Conservation (phyloP, 495 filamentous ascomycete genomes). For the Daldinia caldariorum region DNA sequence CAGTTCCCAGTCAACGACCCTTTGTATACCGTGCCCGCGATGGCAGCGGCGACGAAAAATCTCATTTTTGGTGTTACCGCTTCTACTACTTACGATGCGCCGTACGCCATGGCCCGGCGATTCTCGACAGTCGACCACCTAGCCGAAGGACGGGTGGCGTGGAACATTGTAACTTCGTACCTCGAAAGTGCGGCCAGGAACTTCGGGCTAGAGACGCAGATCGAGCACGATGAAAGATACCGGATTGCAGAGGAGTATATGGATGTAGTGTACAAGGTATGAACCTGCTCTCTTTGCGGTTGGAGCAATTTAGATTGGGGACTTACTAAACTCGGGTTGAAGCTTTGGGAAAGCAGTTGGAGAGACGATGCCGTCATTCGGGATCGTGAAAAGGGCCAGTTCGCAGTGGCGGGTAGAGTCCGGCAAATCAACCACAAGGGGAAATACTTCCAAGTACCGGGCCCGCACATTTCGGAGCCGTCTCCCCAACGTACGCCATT, state of each 20-base stretch:
- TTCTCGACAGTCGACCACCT: slow-evolving; percentile 70
- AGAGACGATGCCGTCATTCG: slow-evolving; percentile 65
- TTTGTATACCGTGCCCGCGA: slow-evolving; percentile 50
- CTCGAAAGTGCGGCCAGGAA: slow-evolving; percentile 69
- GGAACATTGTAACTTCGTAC: slow-evolving; percentile 72
- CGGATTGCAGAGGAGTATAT: slow-evolving; percentile 70
- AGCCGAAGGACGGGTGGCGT: slow-evolving; percentile 65
- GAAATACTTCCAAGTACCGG: slow-evolving; percentile 69
- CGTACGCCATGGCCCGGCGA: slow-evolving; percentile 67
- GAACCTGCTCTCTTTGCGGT: not conserved
- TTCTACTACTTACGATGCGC: slow-evolving; percentile 68
- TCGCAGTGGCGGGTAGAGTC: slow-evolving; percentile 63
- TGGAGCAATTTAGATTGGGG: slow-evolving; percentile 16
- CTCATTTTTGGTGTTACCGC: slow-evolving; percentile 69
- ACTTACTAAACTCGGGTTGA: slow-evolving; percentile 14
- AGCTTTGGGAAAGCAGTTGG: slow-evolving; percentile 69
- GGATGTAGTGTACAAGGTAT: slow-evolving; percentile 66
- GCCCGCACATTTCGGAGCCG: slow-evolving; percentile 67
- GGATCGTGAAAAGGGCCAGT: slow-evolving; percentile 61
- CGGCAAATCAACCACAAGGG: slow-evolving; percentile 69
- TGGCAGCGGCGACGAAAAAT: slow-evolving; percentile 58
- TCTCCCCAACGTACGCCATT: slow-evolving; percentile 69
- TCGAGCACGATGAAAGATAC: slow-evolving; percentile 68
- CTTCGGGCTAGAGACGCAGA: slow-evolving; percentile 61
- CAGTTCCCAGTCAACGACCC: slow-evolving; percentile 69